Conservation (phyloP, 768 basidiomycete species). For the Tylopilus intermedius region DNA sequence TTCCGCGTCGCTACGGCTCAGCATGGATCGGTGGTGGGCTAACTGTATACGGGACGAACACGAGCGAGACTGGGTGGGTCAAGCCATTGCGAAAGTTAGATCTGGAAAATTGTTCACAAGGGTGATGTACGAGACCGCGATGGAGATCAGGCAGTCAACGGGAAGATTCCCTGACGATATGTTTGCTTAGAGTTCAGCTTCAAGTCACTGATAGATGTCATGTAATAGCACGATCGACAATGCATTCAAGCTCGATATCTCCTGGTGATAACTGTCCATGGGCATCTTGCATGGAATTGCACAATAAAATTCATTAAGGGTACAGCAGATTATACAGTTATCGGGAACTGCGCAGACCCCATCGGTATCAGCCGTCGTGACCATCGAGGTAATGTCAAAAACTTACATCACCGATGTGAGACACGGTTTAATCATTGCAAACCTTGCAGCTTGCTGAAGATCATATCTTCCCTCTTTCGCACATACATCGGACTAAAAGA, state of each 20-base stretch:
- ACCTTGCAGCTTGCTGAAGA: conserved; percentile 46
- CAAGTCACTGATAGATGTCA: background rate
- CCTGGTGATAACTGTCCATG: background rate
- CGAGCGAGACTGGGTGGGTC: conserved; percentile 53
- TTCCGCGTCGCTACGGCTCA: conserved; percentile 42
- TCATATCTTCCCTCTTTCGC: conserved; percentile 40
- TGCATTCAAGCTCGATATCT: background rate
- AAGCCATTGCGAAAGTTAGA: conserved; percentile 49
- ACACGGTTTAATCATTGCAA: conserved; percentile 26
- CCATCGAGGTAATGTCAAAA: background rate
- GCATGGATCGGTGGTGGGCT: conserved; percentile 79
- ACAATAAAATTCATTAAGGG: conserved; percentile 19
- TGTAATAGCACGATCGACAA: background rate
- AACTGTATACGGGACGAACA: conserved; percentile 63
- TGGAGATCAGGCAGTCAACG: conserved; percentile 35
- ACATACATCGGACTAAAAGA: conserved; percentile 52
- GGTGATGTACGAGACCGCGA: conserved; percentile 48
- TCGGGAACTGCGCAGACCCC: background rate
- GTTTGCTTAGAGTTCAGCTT: background rate
- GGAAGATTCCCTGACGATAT: conserved; percentile 11
- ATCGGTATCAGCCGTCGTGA: conserved; percentile 3
- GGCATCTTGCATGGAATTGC: conserved; percentile 5
- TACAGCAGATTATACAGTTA: background rate
- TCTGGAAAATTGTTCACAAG: conserved; percentile 47
- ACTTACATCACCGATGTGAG: conserved; percentile 9